Evolutionary conservation across 2,329 filamentous ascomycete species (phyloP), one percentile per base, ranked within the genome.

Genomic region (Blastomyces parvus): DNA sequence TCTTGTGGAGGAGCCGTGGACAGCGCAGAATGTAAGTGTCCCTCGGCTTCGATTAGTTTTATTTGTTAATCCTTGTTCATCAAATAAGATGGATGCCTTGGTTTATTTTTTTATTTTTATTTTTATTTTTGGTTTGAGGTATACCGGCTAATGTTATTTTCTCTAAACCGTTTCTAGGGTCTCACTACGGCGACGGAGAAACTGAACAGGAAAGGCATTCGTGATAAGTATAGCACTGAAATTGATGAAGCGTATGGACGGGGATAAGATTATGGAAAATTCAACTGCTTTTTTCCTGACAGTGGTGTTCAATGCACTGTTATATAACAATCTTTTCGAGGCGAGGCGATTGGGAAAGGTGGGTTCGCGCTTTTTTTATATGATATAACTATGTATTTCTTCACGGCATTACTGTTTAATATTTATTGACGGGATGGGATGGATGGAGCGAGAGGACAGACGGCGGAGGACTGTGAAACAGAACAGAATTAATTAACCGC

Each of bases 21-120:
- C 74, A 27, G 73, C 74, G 50, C 74, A 77, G 52, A 74, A 74
- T 65, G 80, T 93, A 80, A 86, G 89, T 6, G 14, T 19, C 14
- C 40, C 17, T 44, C 40, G 3, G 19, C 40, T 14, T 44, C 14
- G 40, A 44, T 17, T 14, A 19, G 17, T 42, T 2, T 42, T 48
- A 33, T 30, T 48, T 36, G 11, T 8, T 48, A 30, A 30, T 30
- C 27, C 27, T 4, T 30, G 27, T 30, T 30, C 27, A 30, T 2
- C 27, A 30, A 30, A 2, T 30, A 30, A 4, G 4, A 30, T 30
- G 27, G 27, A 30, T 30, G 27, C 27, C 4, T 4, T 30, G 27
- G 27, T 30, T 30, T 2, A 30, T 30, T 30, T 30, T 30, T n/a
- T n/a, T n/a, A n/a, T n/a, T 13, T 22, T 19, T 38, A 3, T 42